Evolutionary conservation across 768 basidiomycete genomes (phyloP).

Genomic region (Termitomyces heimii): DNA sequence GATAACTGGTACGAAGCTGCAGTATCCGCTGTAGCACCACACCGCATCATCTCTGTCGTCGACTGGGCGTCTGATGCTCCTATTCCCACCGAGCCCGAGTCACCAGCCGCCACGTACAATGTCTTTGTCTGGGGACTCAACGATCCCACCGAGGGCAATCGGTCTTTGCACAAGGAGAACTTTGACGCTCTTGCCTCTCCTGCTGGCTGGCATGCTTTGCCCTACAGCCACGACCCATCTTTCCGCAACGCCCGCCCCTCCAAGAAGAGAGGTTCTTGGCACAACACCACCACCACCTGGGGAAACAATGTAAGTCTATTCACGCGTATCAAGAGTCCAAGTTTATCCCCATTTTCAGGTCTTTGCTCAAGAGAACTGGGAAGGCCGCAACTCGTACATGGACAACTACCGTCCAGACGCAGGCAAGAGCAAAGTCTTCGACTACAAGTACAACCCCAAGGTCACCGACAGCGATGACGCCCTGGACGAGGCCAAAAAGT

Average conservation of each 20-base stretch:
- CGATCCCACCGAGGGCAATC: slow-evolving; percentile 71
- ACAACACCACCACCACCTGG: slow-evolving; percentile 76
- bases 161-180: slow-evolving; percentile 53
- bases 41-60: slow-evolving; percentile 81
- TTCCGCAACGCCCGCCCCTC: slow-evolving; percentile 21
- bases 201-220: slow-evolving; percentile 87
- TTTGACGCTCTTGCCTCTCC: slow-evolving; percentile 80
- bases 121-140: slow-evolving; percentile 82
- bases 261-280: slow-evolving; percentile 32
- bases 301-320: slow-evolving; percentile 66
- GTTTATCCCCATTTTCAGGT: slow-evolving; percentile 33
- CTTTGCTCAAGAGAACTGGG: slow-evolving; percentile 94
- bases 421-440: slow-evolving; percentile 49
- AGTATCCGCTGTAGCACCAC: slow-evolving; percentile 67
- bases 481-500: slow-evolving; percentile 66
- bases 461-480: slow-evolving; percentile 49
- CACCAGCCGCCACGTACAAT: slow-evolving; percentile 49
- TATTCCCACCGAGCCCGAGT: slow-evolving; percentile 27
- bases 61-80: slow-evolving; percentile 88
- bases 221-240: slow-evolving; percentile 62
- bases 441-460: slow-evolving; percentile 73
- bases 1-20: slow-evolving; percentile 96
- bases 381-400: slow-evolving; percentile 59
- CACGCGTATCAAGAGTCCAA: not conserved
- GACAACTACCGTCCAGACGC: slow-evolving; percentile 78